Percentiles rank a stretch among this genome's conserved stretches.
Evolutionary conservation across 2,329 filamentous ascomycete genomes (phyloP).

Genomic region (Microdochium nivale): DNA sequence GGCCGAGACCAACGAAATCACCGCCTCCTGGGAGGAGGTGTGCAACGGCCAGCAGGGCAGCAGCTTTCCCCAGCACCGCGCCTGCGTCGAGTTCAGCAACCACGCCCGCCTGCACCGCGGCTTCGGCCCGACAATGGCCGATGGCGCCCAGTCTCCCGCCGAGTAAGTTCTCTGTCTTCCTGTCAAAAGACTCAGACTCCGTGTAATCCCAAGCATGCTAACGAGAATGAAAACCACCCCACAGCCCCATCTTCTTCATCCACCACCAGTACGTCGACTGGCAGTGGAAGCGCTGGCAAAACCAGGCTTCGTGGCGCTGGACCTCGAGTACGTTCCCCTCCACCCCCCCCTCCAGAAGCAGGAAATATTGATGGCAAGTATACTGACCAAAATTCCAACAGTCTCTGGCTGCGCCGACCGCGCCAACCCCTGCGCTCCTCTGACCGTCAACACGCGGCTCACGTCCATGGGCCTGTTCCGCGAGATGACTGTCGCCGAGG

Average conservation of each 20-base stretch:
- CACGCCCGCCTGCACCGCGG: constrained; percentile 24
- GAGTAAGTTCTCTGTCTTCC: constrained; percentile 5
- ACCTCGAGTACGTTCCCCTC: constrained; percentile 5
- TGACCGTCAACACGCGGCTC: constrained; percentile 18
- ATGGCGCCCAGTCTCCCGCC: constrained; percentile 17
- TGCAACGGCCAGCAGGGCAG: constrained; percentile 4
- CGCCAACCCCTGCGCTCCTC: constrained; percentile 11
- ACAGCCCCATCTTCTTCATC: constrained; percentile 21
- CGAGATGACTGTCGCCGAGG: constrained; percentile 15
- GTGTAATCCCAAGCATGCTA: neutral
- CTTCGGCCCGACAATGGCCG: constrained; percentile 20
- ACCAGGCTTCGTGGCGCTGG: constrained; percentile 9
- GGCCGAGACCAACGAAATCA: neutral
- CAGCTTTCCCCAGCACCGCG: constrained; percentile 2
- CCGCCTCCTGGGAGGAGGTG: constrained; percentile 4
- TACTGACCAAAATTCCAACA: neutral
- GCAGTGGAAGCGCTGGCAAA: constrained; percentile 19
- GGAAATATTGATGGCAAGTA: too few species aligned
- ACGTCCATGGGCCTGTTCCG: constrained; percentile 16
- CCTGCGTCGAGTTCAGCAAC: constrained; percentile 12
- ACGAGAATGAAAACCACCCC: too few species aligned
- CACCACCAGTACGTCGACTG: constrained; percentile 22
- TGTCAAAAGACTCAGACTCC: neutral
- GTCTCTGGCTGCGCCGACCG: constrained; percentile 16
- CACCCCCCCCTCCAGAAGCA: neutral